Evolutionary conservation across 2,329 filamentous ascomycete genomes (phyloP).

Genomic region (Trichoderma asperellum): DNA sequence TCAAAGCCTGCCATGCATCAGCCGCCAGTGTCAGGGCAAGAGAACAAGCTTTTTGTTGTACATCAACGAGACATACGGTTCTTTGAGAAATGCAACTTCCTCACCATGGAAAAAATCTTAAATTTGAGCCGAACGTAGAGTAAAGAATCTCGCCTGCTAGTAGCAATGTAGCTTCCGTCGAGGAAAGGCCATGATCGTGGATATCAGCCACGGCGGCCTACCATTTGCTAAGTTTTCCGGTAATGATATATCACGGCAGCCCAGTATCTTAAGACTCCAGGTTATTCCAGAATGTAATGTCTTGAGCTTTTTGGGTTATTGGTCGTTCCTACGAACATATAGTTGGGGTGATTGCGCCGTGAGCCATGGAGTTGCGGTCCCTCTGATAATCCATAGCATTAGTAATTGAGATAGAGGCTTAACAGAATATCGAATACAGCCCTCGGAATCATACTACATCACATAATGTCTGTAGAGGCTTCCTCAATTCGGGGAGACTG

Average conservation of each 20-base stretch:
- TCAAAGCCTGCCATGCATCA: background rate
- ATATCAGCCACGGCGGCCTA: background rate
- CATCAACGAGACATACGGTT: background rate
- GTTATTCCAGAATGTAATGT: background rate
- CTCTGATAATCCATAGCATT: background rate
- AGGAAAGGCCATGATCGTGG: background rate
- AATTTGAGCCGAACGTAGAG: background rate
- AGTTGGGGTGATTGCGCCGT: background rate
- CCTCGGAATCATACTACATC: accelerated
- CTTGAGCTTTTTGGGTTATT: background rate
- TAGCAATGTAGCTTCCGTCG: background rate
- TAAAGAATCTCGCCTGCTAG: background rate
- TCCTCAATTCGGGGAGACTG: background rate
- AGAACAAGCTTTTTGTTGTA: background rate
- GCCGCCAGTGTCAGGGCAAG: background rate
- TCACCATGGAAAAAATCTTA: background rate
- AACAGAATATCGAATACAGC: background rate
- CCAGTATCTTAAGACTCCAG: background rate
- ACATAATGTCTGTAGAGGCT: background rate
- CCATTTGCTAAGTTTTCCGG: background rate
- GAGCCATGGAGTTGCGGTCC: background rate
- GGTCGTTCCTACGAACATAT: background rate
- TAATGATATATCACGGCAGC: background rate
- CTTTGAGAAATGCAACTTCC: background rate
- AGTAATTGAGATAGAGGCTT: background rate